Base-by-base conservation (phyloP, 768 basidiomycete species). In the Guyanaporus albipodus region DNA sequence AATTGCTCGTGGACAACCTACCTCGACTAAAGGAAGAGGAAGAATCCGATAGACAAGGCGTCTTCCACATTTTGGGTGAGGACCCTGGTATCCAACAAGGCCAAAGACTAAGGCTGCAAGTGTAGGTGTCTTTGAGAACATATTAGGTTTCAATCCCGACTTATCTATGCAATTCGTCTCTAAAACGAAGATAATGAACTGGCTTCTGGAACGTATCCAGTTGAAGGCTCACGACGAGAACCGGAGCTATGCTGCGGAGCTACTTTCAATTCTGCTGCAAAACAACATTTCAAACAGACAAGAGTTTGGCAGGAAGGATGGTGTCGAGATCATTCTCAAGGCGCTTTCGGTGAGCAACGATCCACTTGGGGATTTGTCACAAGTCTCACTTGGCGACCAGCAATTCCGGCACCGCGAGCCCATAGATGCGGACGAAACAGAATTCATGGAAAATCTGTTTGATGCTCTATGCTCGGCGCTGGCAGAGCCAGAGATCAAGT, bases 371-470 rank as follows among this genome's bases (percentile, higher is more conserved):
- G 37, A 29, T 24, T 32, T 56, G 42, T 27, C n/a, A 23, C 36
- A 44, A 33, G 41, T 46, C 54, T 54, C 51, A 57, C 29, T 39
- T 4, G 35, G 27, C 44, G 45, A 36, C 23, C 18, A 96, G 92
- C 86, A 87, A 82, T 98, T 85, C 63, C 85, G 94, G 33, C 77
- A 79, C 61, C 77, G 82, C 46, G 89, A 97, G 60, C 95, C 95
- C 12, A 70, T 72, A 0, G 85, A 93, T 53, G 76, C 85, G 8
- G 96, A 98, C 52, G 96, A 99, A 68, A 75, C 82, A 5, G 96
- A 99, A 64, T 98, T 92, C 67, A 94, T 98, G 93, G 96, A 98
- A 63, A 98, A 99, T 65, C 59, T 91, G 4, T 98, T 98, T 61
- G 90, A 97, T 62, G 67, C 83, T 0, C 67, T 99, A 19, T 98